Percentiles rank a stretch among this genome's conserved stretches.
Conservation (phyloP, 306 rosid species). For the Acacia confusa region DNA sequence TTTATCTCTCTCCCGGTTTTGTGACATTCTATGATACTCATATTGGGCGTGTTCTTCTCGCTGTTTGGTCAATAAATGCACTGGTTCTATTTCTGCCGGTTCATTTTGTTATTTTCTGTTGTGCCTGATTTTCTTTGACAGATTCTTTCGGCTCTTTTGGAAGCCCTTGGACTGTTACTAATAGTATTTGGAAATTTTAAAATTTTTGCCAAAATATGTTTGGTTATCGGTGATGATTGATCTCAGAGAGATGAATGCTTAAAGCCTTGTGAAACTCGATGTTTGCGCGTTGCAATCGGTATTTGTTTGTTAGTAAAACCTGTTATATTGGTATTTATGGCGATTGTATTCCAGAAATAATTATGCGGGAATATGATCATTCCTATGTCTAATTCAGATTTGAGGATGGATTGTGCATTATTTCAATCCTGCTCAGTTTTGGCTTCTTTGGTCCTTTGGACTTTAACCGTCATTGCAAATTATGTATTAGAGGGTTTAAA, state of each 20-base stretch:
- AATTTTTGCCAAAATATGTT: neutral
- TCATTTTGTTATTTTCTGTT: neutral
- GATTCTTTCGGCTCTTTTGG: constrained; percentile 8
- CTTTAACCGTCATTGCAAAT: neutral
- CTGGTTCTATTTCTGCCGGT: neutral
- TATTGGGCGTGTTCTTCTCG: neutral
- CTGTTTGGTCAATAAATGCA: constrained; percentile 22
- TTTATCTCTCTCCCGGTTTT: neutral
- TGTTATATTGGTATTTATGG: neutral
- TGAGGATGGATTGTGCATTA: neutral
- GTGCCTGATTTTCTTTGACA: neutral
- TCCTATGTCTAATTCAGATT: neutral
- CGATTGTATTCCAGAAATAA: neutral
- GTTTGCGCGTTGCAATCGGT: neutral
- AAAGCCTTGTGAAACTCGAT: neutral
- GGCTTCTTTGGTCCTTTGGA: constrained; percentile 2
- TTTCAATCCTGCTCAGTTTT: neutral
- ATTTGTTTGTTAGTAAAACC: neutral
- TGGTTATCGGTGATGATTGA: neutral
- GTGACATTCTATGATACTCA: neutral
- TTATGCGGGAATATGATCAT: neutral
- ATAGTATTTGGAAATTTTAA: neutral
- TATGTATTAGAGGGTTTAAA: neutral
- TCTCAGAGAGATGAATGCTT: neutral
- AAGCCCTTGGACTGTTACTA: neutral